Conservation (phyloP, 1,284 basidiomycete species). For the Albatrellus sp. region DNA sequence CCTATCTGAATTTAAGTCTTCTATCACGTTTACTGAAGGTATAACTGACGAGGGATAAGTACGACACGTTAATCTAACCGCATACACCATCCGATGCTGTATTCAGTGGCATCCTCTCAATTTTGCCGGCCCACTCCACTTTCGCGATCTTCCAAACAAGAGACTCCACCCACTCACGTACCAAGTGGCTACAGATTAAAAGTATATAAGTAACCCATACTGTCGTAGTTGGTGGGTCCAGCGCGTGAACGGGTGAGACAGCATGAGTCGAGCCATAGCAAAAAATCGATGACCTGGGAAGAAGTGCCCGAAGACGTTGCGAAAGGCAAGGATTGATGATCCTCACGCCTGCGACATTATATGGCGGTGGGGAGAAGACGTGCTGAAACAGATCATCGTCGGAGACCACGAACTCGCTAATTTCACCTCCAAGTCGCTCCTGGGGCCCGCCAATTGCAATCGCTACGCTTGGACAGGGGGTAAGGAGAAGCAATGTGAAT, state of each 20-base stretch:
- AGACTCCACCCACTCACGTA: constrained; percentile 3
- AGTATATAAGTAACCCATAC: background rate
- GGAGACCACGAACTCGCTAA: constrained; percentile 6
- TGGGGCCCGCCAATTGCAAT: background rate
- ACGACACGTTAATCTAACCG: no score
- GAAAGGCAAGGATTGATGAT: background rate
- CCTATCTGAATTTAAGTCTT: no score
- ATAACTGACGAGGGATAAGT: no score
- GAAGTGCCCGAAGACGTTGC: background rate
- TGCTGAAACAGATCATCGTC: constrained; percentile 4
- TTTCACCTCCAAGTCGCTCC: background rate
- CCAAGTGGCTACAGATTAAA: constrained; percentile 1
- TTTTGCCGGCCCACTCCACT: constrained; percentile 3
- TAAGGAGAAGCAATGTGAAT: constrained; percentile 38
- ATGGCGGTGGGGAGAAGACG: background rate
- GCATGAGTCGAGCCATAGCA: background rate
- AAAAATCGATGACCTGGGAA: background rate
- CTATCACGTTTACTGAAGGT: no score
- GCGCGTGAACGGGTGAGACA: background rate
- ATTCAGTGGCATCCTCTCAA: no score
- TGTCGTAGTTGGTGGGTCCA: background rate
- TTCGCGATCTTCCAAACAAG: constrained; percentile 1
- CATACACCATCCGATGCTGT: no score
- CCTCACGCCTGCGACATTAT: background rate
- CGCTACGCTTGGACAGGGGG: constrained; percentile 17